Base-by-base conservation (phyloP, 2,329 filamentous ascomycete genomes). In the Grosmannia penicillata region DNA sequence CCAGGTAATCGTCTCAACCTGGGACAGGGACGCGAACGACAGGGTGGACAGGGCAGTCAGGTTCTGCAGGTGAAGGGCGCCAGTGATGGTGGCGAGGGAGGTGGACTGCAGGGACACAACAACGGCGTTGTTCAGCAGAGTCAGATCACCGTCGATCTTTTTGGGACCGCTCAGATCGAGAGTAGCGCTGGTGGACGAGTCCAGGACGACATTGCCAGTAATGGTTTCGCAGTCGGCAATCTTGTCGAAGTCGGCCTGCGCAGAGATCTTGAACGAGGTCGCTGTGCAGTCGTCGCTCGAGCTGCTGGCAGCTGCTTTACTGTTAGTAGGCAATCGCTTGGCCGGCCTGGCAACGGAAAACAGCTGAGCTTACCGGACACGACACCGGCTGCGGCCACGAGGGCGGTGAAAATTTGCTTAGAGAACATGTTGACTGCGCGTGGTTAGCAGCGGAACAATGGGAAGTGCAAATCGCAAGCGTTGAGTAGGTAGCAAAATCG, bases 41-140 rank as follows among this genome's bases (percentile, higher is more conserved):
- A 96, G 65, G 40, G 64, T 70, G 49, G 70, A 74, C 40, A 98
- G 68, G 26, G 73, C 63, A 45, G 78, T 82, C 40, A 85, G 65
- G 48, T 74, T 74, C 49, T 70, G 62, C 46, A 96, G 63, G 42
- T 63, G 59, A 66, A 95, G 86, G n/a, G 56, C 59, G 35, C 80
- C 77, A 34, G 67, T 70, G 53, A 98, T 82, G 36, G 63, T 62
- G 47, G 61, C 54, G 46, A 96, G 67, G 39, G 68, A 65, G 44
- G 61, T 56, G 46, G 75, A 79, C 38, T 63, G 59, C 44, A 95
- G 59, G 40, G 65, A 68, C 51, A 72, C 73, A 44, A 95, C 48
- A 8, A 55, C 50, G 46, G 70, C 66, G 46, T 75, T 72, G 60
- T 84, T 80, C 43, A 61, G 50, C 55, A 72, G 59, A 33, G 71